Evolutionary conservation across 352 stramenopile genomes (phyloP).

Genomic region (Globisporangium spinosum): DNA sequence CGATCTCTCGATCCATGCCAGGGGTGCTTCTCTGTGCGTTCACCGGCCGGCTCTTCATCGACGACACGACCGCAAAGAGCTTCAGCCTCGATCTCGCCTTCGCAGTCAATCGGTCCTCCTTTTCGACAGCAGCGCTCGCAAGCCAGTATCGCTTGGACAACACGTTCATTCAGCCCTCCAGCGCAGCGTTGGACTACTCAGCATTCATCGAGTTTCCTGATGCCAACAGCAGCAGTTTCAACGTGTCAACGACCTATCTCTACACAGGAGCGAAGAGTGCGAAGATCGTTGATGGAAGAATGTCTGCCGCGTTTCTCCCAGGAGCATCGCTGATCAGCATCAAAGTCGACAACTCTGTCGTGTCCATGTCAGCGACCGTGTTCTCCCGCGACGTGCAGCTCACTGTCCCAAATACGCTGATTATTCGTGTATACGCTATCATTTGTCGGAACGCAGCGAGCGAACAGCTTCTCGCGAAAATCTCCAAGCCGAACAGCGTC

Average conservation of each 20-base stretch:
- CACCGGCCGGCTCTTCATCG: constrained; percentile 48
- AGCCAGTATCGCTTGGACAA: constrained; percentile 38
- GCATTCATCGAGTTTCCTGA: constrained; percentile 27
- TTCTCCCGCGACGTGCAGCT: constrained; percentile 32
- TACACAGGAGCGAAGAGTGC: constrained; percentile 38
- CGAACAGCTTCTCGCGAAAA: constrained; percentile 34
- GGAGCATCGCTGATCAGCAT: constrained; percentile 27
- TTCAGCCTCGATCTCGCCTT: constrained; percentile 51
- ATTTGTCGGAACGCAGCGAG: constrained; percentile 43
- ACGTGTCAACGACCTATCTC: constrained; percentile 31
- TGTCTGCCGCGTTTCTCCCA: constrained; percentile 34
- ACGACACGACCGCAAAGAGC: constrained; percentile 38
- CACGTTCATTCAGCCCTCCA: constrained; percentile 41
- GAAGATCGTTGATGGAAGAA: constrained; percentile 42
- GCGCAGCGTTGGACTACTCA: constrained; percentile 43
- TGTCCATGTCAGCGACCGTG: constrained; percentile 18
- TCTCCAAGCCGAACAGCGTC: constrained; percentile 26
- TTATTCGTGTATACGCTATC: constrained; percentile 34
- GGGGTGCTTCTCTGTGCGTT: constrained; percentile 48
- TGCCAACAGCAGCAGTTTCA: constrained; percentile 11
- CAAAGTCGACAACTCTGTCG: constrained; percentile 19
- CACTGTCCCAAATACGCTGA: constrained; percentile 32
- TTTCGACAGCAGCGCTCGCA: constrained; percentile 2
- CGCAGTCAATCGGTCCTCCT: constrained; percentile 20
- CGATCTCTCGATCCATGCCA: constrained; percentile 14